These are phyloP conservation scores for Fraxinus ornus DNA, from an alignment of 305 asterid species.

Conservation along the genomic window DNA sequence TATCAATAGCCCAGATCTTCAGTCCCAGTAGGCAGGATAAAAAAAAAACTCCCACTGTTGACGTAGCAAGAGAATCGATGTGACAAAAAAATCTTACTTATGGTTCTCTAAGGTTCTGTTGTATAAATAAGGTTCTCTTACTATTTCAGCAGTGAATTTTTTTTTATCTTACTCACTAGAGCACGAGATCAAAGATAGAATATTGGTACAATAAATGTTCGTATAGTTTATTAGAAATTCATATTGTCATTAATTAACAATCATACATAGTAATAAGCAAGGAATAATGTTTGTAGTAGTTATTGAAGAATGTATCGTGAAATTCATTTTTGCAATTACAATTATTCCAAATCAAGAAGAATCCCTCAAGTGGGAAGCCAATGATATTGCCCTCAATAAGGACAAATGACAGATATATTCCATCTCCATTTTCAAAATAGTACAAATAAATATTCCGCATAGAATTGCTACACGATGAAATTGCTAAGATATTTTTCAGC, in stretches of 20 bases:
- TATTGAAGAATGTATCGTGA: background rate
- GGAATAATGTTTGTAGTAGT: background rate
- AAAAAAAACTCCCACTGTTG: too few relatives aligned
- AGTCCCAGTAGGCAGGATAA: too few relatives aligned
- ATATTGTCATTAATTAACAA: background rate
- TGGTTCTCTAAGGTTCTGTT: too few relatives aligned
- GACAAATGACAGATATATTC: slow-evolving; percentile 15
- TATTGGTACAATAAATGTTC: background rate
- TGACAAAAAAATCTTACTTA: too few relatives aligned
- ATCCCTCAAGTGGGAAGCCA: background rate
- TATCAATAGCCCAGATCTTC: too few relatives aligned
- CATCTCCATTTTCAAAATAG: slow-evolving; percentile 18
- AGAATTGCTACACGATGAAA: background rate
- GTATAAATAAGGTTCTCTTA: too few relatives aligned
- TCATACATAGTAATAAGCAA: background rate
- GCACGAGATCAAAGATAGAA: too few relatives aligned
- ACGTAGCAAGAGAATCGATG: too few relatives aligned
- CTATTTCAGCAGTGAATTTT: too few relatives aligned
- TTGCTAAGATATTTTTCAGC: background rate
- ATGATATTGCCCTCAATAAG: slow-evolving; percentile 14
- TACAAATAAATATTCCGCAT: background rate
- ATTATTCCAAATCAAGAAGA: background rate
- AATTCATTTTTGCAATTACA: background rate
- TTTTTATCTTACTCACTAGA: too few relatives aligned
- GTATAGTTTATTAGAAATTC: background rate